Base-by-base conservation (phyloP, 2,329 filamentous ascomycete genomes). In the Talaromyces sp. region DNA sequence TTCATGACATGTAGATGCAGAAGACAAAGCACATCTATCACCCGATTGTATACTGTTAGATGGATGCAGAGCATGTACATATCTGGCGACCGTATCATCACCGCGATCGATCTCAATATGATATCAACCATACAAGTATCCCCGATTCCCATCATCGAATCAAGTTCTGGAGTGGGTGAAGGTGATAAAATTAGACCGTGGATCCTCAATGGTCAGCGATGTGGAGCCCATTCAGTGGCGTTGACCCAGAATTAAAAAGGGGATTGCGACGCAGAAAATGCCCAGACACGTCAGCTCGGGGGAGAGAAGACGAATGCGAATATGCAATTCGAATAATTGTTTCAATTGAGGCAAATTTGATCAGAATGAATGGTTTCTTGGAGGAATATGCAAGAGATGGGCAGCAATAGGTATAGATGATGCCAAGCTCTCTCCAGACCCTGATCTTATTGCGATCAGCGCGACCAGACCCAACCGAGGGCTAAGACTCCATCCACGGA, bases 231-330 rank as follows among this genome's bases (percentile, higher is more conserved):
- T n/a, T 30, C 11, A 33, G 27, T 41, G 46, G 36, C 35, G 27
- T 30, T 22, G 35, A 41, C 36, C 35, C 35, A 42, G 46, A 49
- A 41, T 49, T 41, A 49, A 39, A 36, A 36, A 39, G 20, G 46
- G 46, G 46, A 49, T 49, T 41, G 46, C 36, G 36, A 49, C 46
- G 46, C 46, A 40, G n/a, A 16, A 39, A 10, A 39, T 27, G 35
- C 19, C 24, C n/a, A 47, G 46, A 39, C 46, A 41, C 46, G 46
- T 49, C 46, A 49, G 46, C 46, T 39, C 36, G 10, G n/a, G 36
- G n/a, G n/a, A n/a, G n/a, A n/a, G n/a, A n/a, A n/a, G n/a, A n/a
- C n/a, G n/a, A n/a, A n/a, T n/a, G n/a, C n/a, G n/a, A n/a, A n/a
- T n/a, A n/a, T n/a, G n/a, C n/a, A n/a, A n/a, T n/a, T n/a, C n/a